Percentiles rank a stretch among this genome's conserved stretches.
Conservation (phyloP, 2,329 filamentous ascomycete genomes). For the Alternaria angustiovoidea region DNA sequence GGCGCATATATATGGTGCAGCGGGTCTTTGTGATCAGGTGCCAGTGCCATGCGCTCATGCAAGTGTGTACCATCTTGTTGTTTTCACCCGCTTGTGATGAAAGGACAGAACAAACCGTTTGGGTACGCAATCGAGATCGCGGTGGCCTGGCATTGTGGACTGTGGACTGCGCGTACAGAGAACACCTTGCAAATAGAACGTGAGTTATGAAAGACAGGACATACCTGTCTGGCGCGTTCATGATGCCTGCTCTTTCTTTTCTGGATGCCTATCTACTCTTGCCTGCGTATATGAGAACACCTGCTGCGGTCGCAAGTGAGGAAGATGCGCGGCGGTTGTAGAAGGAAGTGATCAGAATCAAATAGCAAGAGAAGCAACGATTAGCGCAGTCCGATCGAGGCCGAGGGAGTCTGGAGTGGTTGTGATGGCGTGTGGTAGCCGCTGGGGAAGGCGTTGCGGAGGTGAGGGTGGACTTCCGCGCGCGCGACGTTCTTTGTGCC, state of each 20-base stretch:
- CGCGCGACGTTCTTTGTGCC: conserved; percentile 28
- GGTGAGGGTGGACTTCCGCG: conserved; percentile 17
- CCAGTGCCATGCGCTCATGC: not conserved
- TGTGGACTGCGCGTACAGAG: conserved; percentile 13
- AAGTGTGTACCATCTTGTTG: not conserved
- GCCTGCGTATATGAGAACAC: not conserved
- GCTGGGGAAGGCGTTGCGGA: conserved; percentile 15
- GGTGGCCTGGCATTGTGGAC: conserved; percentile 1
- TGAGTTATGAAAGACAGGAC: conserved; percentile 12
- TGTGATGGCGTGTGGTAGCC: not conserved
- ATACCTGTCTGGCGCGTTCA: conserved; percentile 52
- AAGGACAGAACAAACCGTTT: conserved; percentile 10
- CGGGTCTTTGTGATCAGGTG: not conserved
- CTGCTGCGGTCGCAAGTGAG: conserved; percentile 9
- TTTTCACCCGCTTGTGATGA: conserved; percentile 10
- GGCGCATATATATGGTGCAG: conserved; percentile 3
- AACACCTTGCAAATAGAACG: not conserved
- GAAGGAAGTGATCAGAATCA: not conserved
- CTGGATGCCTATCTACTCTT: conserved; percentile 9
- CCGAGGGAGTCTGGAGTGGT: not conserved
- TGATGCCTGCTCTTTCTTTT: conserved; percentile 26
- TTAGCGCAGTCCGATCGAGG: not conserved
- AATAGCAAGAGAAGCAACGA: not conserved
- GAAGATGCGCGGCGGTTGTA: not conserved
- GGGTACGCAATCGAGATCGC: not conserved